Conservation (phyloP, 2,329 filamentous ascomycete species). For the Aspergillus sp. region DNA sequence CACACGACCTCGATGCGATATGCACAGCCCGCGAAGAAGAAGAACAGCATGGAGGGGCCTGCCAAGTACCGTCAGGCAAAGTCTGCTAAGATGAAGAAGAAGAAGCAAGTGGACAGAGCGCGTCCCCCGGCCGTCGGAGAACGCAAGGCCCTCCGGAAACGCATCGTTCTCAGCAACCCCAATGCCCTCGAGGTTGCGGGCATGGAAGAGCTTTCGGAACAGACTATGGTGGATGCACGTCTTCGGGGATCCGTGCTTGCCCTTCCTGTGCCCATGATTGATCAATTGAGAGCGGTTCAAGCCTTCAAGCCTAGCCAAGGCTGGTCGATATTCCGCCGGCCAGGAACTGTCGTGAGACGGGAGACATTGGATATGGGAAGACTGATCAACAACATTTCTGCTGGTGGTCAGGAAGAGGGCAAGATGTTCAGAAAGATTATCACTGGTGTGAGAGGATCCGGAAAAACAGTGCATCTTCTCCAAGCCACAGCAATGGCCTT, state of each 20-base stretch:
- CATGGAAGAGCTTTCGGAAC: constrained; percentile 56
- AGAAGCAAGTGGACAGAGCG: constrained; percentile 34
- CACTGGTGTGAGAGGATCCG: constrained; percentile 67
- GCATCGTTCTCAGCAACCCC: constrained; percentile 87
- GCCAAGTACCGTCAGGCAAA: constrained; percentile 35
- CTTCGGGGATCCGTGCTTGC: constrained; percentile 64
- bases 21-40: constrained; percentile 47
- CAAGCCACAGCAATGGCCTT: constrained; percentile 80
- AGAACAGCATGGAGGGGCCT: constrained; percentile 23
- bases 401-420: constrained; percentile 30
- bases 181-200: constrained; percentile 77
- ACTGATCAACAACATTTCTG: constrained; percentile 55
- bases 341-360: constrained; percentile 70
- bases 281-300: constrained; percentile 75
- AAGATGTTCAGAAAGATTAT: constrained; percentile 56
- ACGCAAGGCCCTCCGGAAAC: constrained; percentile 80
- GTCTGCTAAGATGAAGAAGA: constrained; percentile 43
- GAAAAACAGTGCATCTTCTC: constrained; percentile 82
- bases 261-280: constrained; percentile 65
- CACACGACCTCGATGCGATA: constrained; percentile 40
- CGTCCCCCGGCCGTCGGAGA: constrained; percentile 69
- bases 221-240: constrained; percentile 51
- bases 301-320: constrained; percentile 88
- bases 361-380: constrained; percentile 72
- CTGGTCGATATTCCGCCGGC: constrained; percentile 81